phyloP scores from a whole-genome alignment of 805 yeast genomes.

The Vanderwaltozyma yarrowii region DNA sequence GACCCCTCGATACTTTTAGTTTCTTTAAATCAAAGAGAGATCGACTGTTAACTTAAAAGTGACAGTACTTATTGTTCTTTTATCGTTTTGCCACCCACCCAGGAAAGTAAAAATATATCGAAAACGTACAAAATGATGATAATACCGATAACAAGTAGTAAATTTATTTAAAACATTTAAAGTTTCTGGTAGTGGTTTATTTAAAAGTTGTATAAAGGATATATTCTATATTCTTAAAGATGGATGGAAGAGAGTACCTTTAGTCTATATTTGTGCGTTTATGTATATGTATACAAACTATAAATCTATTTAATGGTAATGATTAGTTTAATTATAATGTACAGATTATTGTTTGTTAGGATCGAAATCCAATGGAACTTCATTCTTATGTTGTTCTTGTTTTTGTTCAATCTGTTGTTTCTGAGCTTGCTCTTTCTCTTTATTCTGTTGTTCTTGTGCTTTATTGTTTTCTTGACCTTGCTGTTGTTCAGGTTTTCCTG shows the following conservation, averaged over 20 bases:
- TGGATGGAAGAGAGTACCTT: too few relatives aligned
- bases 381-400: constrained; percentile 1
- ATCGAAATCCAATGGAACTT: constrained; percentile 21
- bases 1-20: too few relatives aligned
- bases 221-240: too few relatives aligned
- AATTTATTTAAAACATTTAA: too few relatives aligned
- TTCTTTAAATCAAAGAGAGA: too few relatives aligned
- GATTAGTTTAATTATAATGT: too few relatives aligned
- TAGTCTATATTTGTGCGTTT: neutral
- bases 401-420: neutral
- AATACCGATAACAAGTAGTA: neutral
- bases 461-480: constrained; percentile 12
- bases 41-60: too few relatives aligned
- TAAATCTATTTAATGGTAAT: too few relatives aligned
- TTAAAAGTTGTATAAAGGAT: too few relatives aligned
- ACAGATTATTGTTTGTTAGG: constrained; percentile 10
- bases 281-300: neutral
- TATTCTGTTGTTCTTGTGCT: constrained; percentile 13
- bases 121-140: neutral
- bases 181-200: too few relatives aligned
- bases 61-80: neutral
- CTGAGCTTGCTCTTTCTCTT: constrained; percentile 1
- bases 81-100: constrained; percentile 1
- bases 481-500: constrained; percentile 11
- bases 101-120: neutral